Evolutionary conservation across 768 basidiomycete genomes (phyloP), one percentile per base, ranked within the genome.

Genomic region (Multifurca ochricompacta): DNA sequence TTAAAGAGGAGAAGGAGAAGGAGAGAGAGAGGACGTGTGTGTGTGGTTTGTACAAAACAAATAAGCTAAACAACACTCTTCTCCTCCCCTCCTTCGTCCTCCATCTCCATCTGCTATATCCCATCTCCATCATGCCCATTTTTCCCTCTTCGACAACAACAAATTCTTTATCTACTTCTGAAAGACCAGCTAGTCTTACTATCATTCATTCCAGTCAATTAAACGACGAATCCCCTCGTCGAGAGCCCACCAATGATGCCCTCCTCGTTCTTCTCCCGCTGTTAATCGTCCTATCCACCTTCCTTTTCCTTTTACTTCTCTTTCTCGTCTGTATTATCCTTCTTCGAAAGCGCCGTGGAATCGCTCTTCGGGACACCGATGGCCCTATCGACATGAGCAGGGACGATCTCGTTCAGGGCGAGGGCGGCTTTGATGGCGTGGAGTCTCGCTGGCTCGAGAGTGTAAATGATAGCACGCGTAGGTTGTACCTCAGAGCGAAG

Each of bases 371-470:
- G 54, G 95, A 98, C 74, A 77, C 76, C 63, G 92, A 94, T 64
- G 93, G 95, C 28, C 96, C 96, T 8, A 76, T 92, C 54, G 94
- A 97, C 72, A 83, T 98, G 77, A 87, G 84, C 64, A 79, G 90
- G 43, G 91, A 95, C 62, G 93, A 98, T 52, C 78, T 94, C 48
- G 77, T 90, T 48, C 86, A 89, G 47, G 87, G 87, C 7, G 94
- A 98, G 59, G 95, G 94, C 31, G 96, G 93, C 25, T 87, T 97
- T 56, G 91, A 93, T 35, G 87, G 84, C 58, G 76, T 98, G 25
- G 96, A 99, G 73, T 72, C 83, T 65, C 80, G 93, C 64, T 99
- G 95, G 96, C 77, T 99, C 53, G 93, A 98, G 72, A 77, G 72
- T 23, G 85, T 84, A 28, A 68, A 75, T 36, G 93, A 96, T 61